Conservation (phyloP, 1,284 basidiomycete genomes). For the Rhizoctonia solani region DNA sequence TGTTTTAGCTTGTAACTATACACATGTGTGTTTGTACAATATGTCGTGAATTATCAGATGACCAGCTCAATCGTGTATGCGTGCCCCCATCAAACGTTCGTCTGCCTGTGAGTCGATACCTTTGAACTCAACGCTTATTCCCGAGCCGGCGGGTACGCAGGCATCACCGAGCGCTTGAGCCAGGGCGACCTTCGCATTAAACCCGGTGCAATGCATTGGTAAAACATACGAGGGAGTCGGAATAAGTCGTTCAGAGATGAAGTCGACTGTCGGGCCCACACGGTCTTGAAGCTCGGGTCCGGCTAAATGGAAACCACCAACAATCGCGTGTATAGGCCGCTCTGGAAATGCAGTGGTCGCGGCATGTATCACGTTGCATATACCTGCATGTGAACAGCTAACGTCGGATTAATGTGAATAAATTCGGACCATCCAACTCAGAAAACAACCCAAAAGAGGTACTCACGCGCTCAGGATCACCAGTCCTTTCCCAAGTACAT, state of each 20-base stretch:
- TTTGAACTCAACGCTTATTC: slow-evolving; percentile 61
- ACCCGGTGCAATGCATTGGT: slow-evolving; percentile 84
- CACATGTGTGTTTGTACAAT: not conserved
- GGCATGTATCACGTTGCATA: slow-evolving; percentile 77
- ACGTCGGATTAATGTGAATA: not conserved
- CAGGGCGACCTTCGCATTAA: slow-evolving; percentile 69
- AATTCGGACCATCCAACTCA: not conserved
- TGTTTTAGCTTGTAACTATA: not conserved
- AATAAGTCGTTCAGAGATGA: slow-evolving; percentile 60
- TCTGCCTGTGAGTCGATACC: slow-evolving; percentile 12
- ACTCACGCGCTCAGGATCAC: slow-evolving; percentile 80
- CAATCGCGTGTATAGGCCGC: slow-evolving; percentile 76
- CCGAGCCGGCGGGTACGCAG: slow-evolving; percentile 75
- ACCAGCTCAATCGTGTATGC: slow-evolving; percentile 20
- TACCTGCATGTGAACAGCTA: slow-evolving; percentile 82
- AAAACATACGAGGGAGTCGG: slow-evolving; percentile 71
- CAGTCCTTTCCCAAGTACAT: slow-evolving; percentile 77
- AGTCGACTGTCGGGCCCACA: slow-evolving; percentile 70
- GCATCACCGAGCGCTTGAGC: slow-evolving; percentile 69
- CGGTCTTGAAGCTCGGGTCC: slow-evolving; percentile 63
- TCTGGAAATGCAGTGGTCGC: slow-evolving; percentile 59
- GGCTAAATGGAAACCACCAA: slow-evolving; percentile 80
- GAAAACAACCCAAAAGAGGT: slow-evolving; percentile 10
- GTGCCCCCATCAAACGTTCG: slow-evolving; percentile 18
- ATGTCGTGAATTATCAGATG: not conserved